Percentiles rank a stretch among this genome's conserved stretches.
phyloP scores from a whole-genome alignment of 768 basidiomycete species.

The Boletus rubropictus region DNA sequence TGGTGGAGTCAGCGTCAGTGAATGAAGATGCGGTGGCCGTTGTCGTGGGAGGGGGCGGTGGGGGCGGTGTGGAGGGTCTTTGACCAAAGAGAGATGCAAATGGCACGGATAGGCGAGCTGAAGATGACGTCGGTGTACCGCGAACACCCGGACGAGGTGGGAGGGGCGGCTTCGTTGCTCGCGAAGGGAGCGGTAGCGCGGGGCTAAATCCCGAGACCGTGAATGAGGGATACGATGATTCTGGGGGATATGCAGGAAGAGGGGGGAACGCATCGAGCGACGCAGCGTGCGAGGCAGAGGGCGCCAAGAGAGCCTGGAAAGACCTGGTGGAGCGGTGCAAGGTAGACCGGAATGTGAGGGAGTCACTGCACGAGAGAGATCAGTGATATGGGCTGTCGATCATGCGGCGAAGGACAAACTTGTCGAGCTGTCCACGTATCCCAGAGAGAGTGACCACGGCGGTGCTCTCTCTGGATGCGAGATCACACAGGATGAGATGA shows the following conservation, averaged over 20 bases:
- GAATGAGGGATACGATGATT: conserved; percentile 45
- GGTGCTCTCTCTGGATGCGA: conserved; percentile 39
- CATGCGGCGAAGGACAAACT: conserved; percentile 41
- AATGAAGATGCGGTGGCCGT: conserved; percentile 23
- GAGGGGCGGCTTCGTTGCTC: conserved; percentile 45
- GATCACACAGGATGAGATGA: conserved; percentile 69
- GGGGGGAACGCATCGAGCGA: conserved; percentile 47
- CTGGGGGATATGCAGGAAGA: conserved; percentile 38
- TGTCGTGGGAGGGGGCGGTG: conserved; percentile 22
- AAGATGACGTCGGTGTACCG: conserved; percentile 15
- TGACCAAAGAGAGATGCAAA: conserved; percentile 77
- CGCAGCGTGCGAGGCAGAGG: conserved; percentile 32
- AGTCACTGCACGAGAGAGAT: conserved; percentile 25
- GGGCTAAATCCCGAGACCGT: conserved; percentile 37
- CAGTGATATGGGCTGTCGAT: conserved; percentile 30
- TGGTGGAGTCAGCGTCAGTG: conserved; percentile 30
- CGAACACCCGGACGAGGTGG: conserved; percentile 33
- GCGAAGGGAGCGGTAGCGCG: conserved; percentile 30
- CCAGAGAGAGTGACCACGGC: conserved; percentile 78
- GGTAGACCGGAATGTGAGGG: conserved; percentile 41
- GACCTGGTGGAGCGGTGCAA: conserved; percentile 37
- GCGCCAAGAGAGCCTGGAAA: conserved; percentile 35
- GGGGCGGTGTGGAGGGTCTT: conserved; percentile 28
- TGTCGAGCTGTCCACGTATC: conserved; percentile 61
- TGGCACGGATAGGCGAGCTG: conserved; percentile 58